These are phyloP conservation scores for Styphnolobium japonicum DNA, from an alignment of 306 rosid species.

Conservation along the genomic window DNA sequence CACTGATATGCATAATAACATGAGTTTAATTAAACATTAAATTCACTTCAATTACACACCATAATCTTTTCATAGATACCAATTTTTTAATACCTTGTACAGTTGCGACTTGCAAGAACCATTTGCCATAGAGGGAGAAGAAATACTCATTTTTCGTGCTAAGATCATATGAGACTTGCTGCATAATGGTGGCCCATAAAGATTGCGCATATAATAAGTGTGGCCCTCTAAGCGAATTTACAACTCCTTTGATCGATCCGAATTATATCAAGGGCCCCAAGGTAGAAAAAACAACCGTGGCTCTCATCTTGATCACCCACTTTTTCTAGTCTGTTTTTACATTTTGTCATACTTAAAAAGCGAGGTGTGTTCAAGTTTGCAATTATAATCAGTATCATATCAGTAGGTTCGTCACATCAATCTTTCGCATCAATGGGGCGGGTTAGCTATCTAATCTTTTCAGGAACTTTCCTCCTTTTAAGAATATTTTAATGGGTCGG, in stretches of 20 bases:
- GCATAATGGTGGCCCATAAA: slow-evolving; percentile 17
- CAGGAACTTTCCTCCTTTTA: not conserved
- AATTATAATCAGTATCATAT: not conserved
- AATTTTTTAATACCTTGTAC: not conserved
- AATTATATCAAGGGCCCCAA: slow-evolving; percentile 18
- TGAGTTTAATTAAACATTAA: not conserved
- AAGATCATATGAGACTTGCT: not conserved
- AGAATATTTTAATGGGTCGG: not conserved
- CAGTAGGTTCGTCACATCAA: slow-evolving; percentile 4
- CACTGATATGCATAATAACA: not conserved
- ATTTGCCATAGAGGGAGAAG: not conserved
- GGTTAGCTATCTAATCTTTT: not conserved
- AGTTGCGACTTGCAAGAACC: not conserved
- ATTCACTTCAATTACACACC: not conserved
- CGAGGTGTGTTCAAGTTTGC: not conserved
- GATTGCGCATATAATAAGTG: not conserved
- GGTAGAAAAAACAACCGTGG: not conserved
- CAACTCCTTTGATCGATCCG: slow-evolving; percentile 1
- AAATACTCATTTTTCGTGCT: not conserved
- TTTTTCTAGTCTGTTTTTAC: not conserved
- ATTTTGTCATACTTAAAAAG: not conserved
- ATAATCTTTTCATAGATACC: not conserved
- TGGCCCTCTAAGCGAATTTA: not conserved
- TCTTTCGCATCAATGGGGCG: not conserved
- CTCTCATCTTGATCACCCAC: not conserved